Evolutionary conservation across 352 stramenopile genomes (phyloP).

Genomic region (Globisporangium alternatum): DNA sequence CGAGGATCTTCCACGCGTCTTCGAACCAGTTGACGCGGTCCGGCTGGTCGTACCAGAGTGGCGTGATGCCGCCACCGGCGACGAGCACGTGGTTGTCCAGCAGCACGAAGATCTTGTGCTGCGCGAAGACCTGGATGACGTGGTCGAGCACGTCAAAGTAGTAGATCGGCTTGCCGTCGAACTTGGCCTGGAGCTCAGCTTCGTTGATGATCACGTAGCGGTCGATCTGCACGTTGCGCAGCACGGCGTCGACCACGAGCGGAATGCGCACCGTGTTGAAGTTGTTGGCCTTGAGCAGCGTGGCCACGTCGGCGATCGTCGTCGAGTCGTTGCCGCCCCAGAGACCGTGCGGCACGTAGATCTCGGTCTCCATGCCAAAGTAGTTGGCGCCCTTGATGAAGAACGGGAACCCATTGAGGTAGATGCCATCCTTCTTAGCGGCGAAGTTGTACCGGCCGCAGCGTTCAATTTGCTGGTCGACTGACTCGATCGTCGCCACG

Average conservation of each 20-base stretch:
- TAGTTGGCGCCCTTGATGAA: conserved; percentile 54
- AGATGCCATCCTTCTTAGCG: conserved; percentile 23
- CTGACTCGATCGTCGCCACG: neutral
- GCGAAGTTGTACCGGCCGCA: neutral
- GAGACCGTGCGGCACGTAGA: conserved; percentile 52
- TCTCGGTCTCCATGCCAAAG: conserved; percentile 67
- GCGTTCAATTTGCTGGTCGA: neutral
- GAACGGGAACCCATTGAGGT: conserved; percentile 33
- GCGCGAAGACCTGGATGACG: conserved; percentile 28
- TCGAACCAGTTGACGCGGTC: conserved; percentile 23
- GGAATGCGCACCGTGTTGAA: conserved; percentile 60
- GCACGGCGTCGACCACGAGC: conserved; percentile 39
- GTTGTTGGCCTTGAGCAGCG: conserved; percentile 30
- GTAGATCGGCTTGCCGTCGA: conserved; percentile 23
- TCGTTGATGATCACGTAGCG: conserved; percentile 45
- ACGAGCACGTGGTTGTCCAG: conserved; percentile 49
- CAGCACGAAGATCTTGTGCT: conserved; percentile 36
- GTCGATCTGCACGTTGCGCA: conserved; percentile 25
- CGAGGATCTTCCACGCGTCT: conserved; percentile 36
- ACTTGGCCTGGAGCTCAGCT: conserved; percentile 15
- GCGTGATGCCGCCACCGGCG: conserved; percentile 26
- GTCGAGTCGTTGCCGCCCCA: conserved; percentile 51
- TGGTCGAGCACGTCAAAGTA: conserved; percentile 59
- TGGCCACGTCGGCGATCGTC: conserved; percentile 33
- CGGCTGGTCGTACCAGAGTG: conserved; percentile 41